Evolutionary conservation across 129 eudicot genomes (phyloP), one percentile per base, ranked within the genome.

Genomic region (Gnaphalium uliginosum): DNA sequence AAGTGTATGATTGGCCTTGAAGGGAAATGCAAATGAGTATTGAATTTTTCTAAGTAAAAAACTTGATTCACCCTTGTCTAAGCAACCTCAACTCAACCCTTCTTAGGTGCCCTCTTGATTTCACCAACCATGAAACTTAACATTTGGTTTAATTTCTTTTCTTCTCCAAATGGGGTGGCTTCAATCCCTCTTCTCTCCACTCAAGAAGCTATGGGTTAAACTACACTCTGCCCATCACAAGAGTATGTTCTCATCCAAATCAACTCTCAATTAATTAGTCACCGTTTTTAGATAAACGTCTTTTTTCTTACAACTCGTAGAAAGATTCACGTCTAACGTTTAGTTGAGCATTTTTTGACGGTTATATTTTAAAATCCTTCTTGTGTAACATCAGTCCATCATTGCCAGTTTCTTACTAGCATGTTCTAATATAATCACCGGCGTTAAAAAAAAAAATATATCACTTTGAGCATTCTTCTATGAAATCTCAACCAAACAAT

Each of bases 171-270:
- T 93, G 98, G 97, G 91, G 79, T 93, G 97, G 98, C 84, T 93
- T 41, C 98, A 90, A 56, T 87, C 97, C 90, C 83, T 93, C 82
- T 76, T 93, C 89, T 90, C 93, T 75, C 97, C 97, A 62, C 69
- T 90, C 80, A 93, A 93, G 91, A 93, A 88, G 87, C 79, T 90
- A 54, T 87, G 93, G 91, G 70, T 90, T 81, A 90, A 85, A 46
- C 87, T 88, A 4, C 87, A 87, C 65, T 88, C 97, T 10, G 86
- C 93, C 78, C 91, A 81, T 65, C 87, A 83, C 63, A 90, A 90
- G 86, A 82, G 98, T 77, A 77, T 57, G 69, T 35, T 51, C 41
- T 70, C 19, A 0, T 51, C 53, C 53, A 2, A 14, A 56, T 56
- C 10, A 56, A 21, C 26, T 21, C 26, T 68, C 73, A 41, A 2